Evolutionary conservation across 352 stramenopile genomes (phyloP), one percentile per base, ranked within the genome.

Genomic region (Pythium insidiosum): DNA sequence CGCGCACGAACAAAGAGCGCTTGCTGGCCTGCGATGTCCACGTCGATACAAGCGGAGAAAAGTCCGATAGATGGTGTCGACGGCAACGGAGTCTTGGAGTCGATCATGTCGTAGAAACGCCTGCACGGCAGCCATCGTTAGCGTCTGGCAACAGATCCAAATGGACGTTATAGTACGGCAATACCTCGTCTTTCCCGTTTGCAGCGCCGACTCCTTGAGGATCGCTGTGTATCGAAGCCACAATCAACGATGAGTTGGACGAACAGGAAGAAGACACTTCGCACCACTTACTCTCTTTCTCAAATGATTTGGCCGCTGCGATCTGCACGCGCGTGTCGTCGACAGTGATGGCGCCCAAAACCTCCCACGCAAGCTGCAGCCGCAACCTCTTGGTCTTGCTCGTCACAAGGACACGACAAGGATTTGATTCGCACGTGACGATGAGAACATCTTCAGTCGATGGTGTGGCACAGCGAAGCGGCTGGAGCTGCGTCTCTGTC

Each of bases 311-410:
- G n/a, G n/a, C n/a, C n/a, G n/a, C n/a, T n/a, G 79, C 71, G 11
- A 89, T 56, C 49, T 89, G 62, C 5, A 90, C 54, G 31, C 79
- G 54, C 23, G 80, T 93, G 43, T 69, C 72, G 43, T 93, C 77
- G 6, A 90, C 70, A 9, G 43, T 82, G 34, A 93, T 66, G 4
- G 75, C 73, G 2, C 81, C 81, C 21, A 93, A 68, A 12, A 93
- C 67, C 39, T 93, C 77, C 81, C 77, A 90, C 25, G 62, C 71
- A 3, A 90, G 30, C 50, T 88, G 74, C 0, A 93, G 23, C 44
- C 86, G 85, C 7, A 68, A 49, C 3, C 49, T 46, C 16, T 58
- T 69, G 1, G n/a, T n/a, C n/a, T n/a, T n/a, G n/a, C n/a, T n/a
- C n/a, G n/a, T n/a, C n/a, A n/a, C n/a, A n/a, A n/a, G n/a, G n/a